Base-by-base conservation (phyloP, 352 stramenopile species). In the Thraustotheca clavata region DNA sequence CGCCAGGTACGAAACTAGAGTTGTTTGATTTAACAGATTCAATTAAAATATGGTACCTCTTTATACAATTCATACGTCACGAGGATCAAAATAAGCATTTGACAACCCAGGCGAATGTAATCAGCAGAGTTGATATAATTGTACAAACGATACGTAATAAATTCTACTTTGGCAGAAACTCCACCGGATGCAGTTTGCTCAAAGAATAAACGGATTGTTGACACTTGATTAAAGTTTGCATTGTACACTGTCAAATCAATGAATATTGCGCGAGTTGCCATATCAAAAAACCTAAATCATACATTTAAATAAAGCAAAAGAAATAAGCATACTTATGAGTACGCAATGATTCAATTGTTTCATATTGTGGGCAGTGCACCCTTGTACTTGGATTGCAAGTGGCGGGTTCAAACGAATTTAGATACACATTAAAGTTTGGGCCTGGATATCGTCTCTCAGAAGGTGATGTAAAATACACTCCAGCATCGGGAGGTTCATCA, bases 221-320 rank as follows among this genome's bases (percentile, higher is more conserved):
- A 48, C 9, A 62, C 32, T 8, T 50, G 9, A 6, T 34, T 27
- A 16, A 62, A 54, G 27, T 62, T 62, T 5, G 27, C 8, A 34
- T 62, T 62, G 55, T 55, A 62, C 5, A 62, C 33, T 6, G 55
- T 54, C 32, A 62, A 38, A 29, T 62, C 55, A 5, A 62, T 29
- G 38, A 62, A 62, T 5, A 62, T 26, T 12, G 38, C 38, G 7
- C 55, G 55, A 22, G 55, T 62, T 4, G 55, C 55, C 11, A 27
- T 27, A 29, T 62, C 55, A 32, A 62, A 49, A 31, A 49, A 62
- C 35, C 55, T 62, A 61, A 20, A 9, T 26, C 0, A n/a, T 20
- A 24, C 9, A 1, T 31, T 49, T 54, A 54, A 43, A 43, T 22
- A 20, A 43, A 14, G 22, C n/a, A 24, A 22, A 33, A 20, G 34